phyloP scores from a whole-genome alignment of 164 flowering plant genomes.

The Magnolia changhungtana region DNA sequence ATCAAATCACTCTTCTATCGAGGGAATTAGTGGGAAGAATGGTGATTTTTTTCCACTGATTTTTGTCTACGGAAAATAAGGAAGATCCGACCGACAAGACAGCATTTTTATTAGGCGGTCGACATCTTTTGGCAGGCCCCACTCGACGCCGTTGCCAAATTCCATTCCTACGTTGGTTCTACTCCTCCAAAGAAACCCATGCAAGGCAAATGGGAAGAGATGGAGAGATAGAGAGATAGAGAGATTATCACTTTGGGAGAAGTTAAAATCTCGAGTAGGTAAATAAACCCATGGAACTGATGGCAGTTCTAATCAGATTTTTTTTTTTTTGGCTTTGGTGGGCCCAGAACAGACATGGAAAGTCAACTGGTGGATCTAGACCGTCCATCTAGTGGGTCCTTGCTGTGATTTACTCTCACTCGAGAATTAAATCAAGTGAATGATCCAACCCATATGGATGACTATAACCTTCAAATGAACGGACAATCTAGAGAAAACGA shows the following conservation, averaged over 20 bases:
- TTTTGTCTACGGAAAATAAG: slow-evolving; percentile 9
- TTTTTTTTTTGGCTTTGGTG: neutral
- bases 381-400: neutral
- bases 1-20: too few relatives aligned
- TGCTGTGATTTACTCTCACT: neutral
- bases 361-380: neutral
- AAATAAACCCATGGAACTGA: neutral
- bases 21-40: slow-evolving; percentile 4
- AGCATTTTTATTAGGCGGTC: slow-evolving; percentile 7
- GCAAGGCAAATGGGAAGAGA: neutral
- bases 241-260: neutral
- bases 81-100: slow-evolving; percentile 9
- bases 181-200: slow-evolving; percentile 2
- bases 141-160: slow-evolving; percentile 4
- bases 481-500: neutral
- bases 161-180: slow-evolving; percentile 14
- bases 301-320: neutral
- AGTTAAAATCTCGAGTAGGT: neutral
- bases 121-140: slow-evolving; percentile 13
- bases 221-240: neutral
- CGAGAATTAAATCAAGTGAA: neutral
- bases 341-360: neutral
- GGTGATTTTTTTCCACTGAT: neutral
- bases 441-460: neutral
- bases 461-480: neutral